phyloP scores from a whole-genome alignment of 2,329 filamentous ascomycete species.

The Penicillium sp. region DNA sequence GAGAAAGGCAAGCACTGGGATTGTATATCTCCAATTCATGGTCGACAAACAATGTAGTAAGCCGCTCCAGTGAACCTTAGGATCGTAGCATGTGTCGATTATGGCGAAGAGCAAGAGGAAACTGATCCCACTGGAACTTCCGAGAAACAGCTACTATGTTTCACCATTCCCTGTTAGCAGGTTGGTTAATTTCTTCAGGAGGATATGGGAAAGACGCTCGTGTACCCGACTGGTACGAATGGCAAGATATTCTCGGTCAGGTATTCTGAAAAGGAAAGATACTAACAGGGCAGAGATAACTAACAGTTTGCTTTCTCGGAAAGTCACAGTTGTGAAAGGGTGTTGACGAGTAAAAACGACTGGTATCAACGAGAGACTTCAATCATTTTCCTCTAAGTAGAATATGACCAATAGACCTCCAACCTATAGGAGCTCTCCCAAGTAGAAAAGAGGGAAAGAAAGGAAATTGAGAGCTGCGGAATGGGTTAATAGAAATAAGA shows the following conservation, averaged over 20 bases:
- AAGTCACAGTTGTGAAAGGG: not conserved
- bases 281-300: not conserved
- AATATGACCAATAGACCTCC: conserved; percentile 1
- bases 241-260: not conserved
- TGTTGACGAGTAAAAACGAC: not conserved
- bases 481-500: not conserved
- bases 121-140: not conserved
- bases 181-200: not conserved
- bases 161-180: not conserved
- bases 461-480: not conserved
- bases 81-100: conserved; percentile 18
- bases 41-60: conserved; percentile 10
- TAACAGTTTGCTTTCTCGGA: not conserved
- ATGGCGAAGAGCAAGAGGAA: not conserved
- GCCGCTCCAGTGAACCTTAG: conserved; percentile 7
- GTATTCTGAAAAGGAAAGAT: not conserved
- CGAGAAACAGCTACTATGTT: not conserved
- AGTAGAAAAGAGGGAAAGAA: not conserved
- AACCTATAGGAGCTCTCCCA: not conserved
- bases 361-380: not conserved
- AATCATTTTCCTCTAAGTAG: not conserved
- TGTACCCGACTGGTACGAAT: not conserved
- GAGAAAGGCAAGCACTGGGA: conserved; percentile 24
- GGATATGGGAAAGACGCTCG: not conserved
- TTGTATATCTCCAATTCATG: conserved; percentile 28